phyloP scores from a whole-genome alignment of 441 rosid species.

The Gossypium gossypioides region DNA sequence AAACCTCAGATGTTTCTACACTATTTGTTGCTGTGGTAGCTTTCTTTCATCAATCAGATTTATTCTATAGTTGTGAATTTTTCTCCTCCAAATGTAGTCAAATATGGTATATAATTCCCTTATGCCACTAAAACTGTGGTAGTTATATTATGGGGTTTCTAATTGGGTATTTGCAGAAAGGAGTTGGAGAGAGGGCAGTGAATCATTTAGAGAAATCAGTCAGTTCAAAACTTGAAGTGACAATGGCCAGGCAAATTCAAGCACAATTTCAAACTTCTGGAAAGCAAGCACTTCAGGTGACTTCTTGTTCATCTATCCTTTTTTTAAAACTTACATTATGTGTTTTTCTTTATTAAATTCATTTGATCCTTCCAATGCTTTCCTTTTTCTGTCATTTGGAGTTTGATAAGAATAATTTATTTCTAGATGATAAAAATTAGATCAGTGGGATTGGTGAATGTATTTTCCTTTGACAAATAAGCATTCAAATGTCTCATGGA shows the following conservation, averaged over 20 bases:
- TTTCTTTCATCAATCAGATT: neutral
- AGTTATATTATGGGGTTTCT: neutral
- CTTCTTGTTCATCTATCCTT: neutral
- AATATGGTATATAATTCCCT: neutral
- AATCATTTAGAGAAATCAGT: conserved; percentile 61
- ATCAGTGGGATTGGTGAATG: neutral
- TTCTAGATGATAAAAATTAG: neutral
- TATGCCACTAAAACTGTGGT: neutral
- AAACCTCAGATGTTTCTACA: neutral
- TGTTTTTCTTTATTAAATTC: neutral
- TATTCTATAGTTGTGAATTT: neutral
- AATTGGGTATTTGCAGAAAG: conserved; percentile 39
- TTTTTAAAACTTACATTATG: neutral
- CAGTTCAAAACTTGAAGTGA: conserved; percentile 52
- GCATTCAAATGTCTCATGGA: neutral
- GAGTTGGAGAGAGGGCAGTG: conserved; percentile 63
- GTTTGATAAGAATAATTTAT: neutral
- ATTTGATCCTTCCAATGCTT: neutral
- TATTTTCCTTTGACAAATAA: neutral
- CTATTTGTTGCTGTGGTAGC: neutral
- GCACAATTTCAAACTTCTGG: conserved; percentile 71
- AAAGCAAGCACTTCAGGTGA: conserved; percentile 74
- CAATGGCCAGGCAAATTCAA: conserved; percentile 65
- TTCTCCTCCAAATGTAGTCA: neutral
- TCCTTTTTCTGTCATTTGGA: neutral